Percentiles rank a stretch among this genome's conserved stretches.
These are phyloP conservation scores for Phytophthora idaei DNA, from an alignment of 352 stramenopile genomes.

Conservation along the genomic window DNA sequence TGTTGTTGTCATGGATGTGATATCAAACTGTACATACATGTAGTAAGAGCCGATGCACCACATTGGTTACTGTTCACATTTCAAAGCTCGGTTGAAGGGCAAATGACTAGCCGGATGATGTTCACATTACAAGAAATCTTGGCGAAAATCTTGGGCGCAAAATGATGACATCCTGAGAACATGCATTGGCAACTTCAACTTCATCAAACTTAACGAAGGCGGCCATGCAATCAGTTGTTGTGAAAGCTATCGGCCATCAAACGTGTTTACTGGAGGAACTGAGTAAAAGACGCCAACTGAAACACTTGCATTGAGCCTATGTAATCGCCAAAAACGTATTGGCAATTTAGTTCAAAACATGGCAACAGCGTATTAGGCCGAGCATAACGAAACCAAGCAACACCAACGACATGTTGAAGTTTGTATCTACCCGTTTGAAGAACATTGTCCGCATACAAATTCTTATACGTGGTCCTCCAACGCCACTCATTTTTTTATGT, in stretches of 20 bases:
- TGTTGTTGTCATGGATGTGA: too few relatives aligned
- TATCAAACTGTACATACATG: too few relatives aligned
- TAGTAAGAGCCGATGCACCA: too few relatives aligned
- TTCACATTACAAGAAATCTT: too few relatives aligned
- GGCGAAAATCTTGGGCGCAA: background rate
- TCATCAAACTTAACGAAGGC: background rate
- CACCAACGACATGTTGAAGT: slow-evolving; percentile 29
- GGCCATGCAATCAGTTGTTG: background rate
- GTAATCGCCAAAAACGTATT: background rate
- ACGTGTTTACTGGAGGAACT: too few relatives aligned
- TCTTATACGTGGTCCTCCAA: slow-evolving; percentile 18
- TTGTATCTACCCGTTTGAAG: slow-evolving; percentile 16
- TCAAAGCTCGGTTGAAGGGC: too few relatives aligned
- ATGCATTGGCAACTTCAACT: slow-evolving; percentile 6
- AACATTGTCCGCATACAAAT: slow-evolving; percentile 35
- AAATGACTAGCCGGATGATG: background rate
- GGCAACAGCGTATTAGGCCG: too few relatives aligned
- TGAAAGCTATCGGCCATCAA: too few relatives aligned
- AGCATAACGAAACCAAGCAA: too few relatives aligned
- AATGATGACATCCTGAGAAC: background rate
- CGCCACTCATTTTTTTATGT: slow-evolving; percentile 34
- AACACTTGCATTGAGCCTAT: background rate
- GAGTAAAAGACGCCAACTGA: background rate
- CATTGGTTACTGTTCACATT: too few relatives aligned
- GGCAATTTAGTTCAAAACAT: too few relatives aligned